Base-by-base conservation (phyloP, 257 asterid species). In the Eustoma russellianum region DNA sequence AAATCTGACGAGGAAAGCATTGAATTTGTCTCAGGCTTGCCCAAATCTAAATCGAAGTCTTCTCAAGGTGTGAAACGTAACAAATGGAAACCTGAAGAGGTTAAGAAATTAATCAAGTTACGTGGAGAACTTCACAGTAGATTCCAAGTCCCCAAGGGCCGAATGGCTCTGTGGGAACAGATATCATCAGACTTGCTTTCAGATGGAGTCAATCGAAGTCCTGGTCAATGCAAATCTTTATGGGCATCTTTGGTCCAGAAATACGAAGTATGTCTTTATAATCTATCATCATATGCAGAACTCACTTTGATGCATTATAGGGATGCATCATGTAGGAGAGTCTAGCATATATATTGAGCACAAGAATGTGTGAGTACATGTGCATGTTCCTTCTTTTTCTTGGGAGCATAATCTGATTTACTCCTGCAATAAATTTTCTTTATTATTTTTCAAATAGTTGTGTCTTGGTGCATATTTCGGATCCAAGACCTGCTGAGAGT, bases 161-260 rank as follows among this genome's bases (percentile, higher is more conserved):
- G 97, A 48, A 92, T 88, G 99, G 94, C 88, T 49, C 94, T 92
- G 15, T 92, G 99, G 99, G 88, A 92, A 70, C 95, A 88, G 86
- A 81, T 92, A 71, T 92, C 99, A 70, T 71, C 84, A 15, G 76
- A 64, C 59, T 69, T 89, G 56, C 62, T 60, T 58, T 70, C 74
- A 44, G 81, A 67, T 52, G 96, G 94, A 74, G 33, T 79, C 17
- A 67, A 46, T 66, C 69, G 96, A 73, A 86, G 88, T 56, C 79
- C 97, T 7, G 93, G 79, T n/a, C 96, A 89, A 64, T 89, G 97
- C 72, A 89, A 89, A 83, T 89, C 93, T 62, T 80, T 86, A 40
- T 89, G 97, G 97, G 70, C 96, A 53, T 89, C 97, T 61, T 79
- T 89, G 52, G 80, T 89, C 72, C 94, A 81, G 74, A 86, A 86